Conservation (phyloP, 805 yeast genomes). For the Yamadazyma akitaensis region DNA sequence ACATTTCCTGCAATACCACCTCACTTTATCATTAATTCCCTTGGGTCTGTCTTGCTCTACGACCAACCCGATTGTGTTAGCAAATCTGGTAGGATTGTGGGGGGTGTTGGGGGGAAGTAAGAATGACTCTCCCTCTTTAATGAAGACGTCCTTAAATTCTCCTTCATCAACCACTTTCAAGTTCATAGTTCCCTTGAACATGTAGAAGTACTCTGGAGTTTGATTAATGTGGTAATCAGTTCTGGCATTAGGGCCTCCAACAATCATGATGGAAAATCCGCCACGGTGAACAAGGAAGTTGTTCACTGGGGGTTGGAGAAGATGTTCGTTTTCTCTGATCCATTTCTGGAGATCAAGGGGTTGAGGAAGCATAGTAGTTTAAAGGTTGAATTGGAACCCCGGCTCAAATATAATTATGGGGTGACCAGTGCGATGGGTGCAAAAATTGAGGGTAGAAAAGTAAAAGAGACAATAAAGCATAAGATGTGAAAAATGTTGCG, state of each 20-base stretch:
- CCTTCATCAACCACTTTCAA: conserved; percentile 73
- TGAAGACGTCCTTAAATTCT: conserved; percentile 67
- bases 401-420: background rate
- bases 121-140: conserved; percentile 85
- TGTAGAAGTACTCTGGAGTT: conserved; percentile 92
- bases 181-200: conserved; percentile 82
- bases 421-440: background rate
- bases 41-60: conserved; percentile 88
- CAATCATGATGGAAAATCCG: conserved; percentile 92
- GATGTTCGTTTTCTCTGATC: conserved; percentile 71
- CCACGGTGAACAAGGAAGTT: conserved; percentile 88
- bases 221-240: conserved; percentile 92
- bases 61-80: conserved; percentile 83
- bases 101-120: conserved; percentile 82
- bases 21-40: conserved; percentile 63
- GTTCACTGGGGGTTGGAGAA: conserved; percentile 88
- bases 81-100: conserved; percentile 85
- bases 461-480: too few species aligned
- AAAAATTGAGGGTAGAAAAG: background rate
- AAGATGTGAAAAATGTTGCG: too few species aligned
- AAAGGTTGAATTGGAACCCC: too few species aligned
- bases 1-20: conserved; percentile 87
- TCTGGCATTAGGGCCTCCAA: conserved; percentile 93
- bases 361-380: conserved; percentile 43
- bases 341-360: conserved; percentile 81